Evolutionary conservation across 371 early-diverging fungal species (phyloP), one percentile per base, ranked within the genome.

Genomic region (Conidiobolus incongruus): DNA sequence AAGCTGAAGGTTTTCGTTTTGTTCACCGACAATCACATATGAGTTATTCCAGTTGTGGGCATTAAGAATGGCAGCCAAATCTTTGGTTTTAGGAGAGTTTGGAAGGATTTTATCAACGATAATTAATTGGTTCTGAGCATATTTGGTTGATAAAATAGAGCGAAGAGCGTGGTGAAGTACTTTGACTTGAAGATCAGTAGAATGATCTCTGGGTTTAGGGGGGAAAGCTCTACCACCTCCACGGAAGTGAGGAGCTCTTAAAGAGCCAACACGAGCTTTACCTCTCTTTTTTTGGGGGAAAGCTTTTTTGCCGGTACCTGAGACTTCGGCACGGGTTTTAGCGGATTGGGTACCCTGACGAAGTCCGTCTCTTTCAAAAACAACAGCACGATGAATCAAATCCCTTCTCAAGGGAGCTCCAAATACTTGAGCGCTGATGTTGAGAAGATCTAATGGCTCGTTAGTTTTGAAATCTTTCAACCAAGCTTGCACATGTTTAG

Each of bases 231-330:
- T 90, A 62, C 95, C 72, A 79, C 83, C 95, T 59, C 92, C 91
- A 32, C 73, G 66, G 52, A 72, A 75, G 48, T 90, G 90, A 30
- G 91, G 86, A 19, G 89, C 85, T 24, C 89, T 67, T 28, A 69
- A 49, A 11, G 83, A 75, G 32, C 92, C 89, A 16, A 82, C 76
- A 52, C 94, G 70, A 12, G 94, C 91, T 51, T 64, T 70, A 58
- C 94, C 94, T 33, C 87, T 66, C 4, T 93, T 93, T 62, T 94
- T 94, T 59, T 94, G 94, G 20, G 81, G 81, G 26, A 73, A 68
- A 8, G 58, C 58, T 59, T 84, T 94, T 47, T 68, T 60, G 33
- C 79, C 69, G 4, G 79, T 68, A 19, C 91, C 93, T 21, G 81
- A 61, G 24, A 91, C 90, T 49, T 89, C 84, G 31, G 77, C 67